phyloP scores from a whole-genome alignment of 2,329 filamentous ascomycete genomes.

The Hypomyces rosellus region DNA sequence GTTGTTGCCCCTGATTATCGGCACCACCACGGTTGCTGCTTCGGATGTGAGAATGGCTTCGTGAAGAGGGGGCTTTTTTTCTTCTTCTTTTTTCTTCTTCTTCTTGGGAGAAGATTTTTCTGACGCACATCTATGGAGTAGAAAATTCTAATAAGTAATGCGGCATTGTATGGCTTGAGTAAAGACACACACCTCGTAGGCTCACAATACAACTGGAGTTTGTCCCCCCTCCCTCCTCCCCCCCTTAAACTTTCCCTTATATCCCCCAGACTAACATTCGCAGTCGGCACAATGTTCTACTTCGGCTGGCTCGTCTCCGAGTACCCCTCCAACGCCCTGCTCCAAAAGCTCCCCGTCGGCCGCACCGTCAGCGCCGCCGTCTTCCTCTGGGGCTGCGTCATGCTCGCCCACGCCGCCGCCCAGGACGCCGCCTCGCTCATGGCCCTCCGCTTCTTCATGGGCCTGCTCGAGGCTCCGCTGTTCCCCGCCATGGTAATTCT shows the following conservation, averaged over 20 bases:
- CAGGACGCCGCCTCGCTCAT: constrained; percentile 26
- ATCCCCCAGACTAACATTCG: too few relatives aligned
- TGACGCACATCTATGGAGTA: too few relatives aligned
- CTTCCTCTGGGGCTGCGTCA: constrained; percentile 29
- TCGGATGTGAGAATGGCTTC: neutral
- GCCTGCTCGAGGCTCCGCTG: constrained; percentile 22
- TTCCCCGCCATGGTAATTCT: neutral
- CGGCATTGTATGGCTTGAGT: constrained; percentile 49
- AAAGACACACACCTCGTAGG: constrained; percentile 33
- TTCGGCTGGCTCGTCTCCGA: constrained; percentile 41
- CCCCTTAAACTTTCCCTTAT: neutral
- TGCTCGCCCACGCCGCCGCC: constrained; percentile 37
- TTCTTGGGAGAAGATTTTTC: too few relatives aligned
- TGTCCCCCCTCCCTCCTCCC: neutral
- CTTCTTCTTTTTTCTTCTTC: too few relatives aligned
- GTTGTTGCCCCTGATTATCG: constrained; percentile 8
- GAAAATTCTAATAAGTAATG: constrained; percentile 44
- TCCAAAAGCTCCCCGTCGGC: constrained; percentile 43
- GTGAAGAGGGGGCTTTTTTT: neutral
- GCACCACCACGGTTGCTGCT: neutral
- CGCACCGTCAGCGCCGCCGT: constrained; percentile 34
- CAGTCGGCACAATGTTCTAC: constrained; percentile 41
- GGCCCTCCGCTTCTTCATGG: constrained; percentile 24
- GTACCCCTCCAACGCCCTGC: constrained; percentile 38
- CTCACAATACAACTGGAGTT: constrained; percentile 9